Conservation (phyloP, 163 green algal genomes). For the Coccomyxa subellipsoidea region DNA sequence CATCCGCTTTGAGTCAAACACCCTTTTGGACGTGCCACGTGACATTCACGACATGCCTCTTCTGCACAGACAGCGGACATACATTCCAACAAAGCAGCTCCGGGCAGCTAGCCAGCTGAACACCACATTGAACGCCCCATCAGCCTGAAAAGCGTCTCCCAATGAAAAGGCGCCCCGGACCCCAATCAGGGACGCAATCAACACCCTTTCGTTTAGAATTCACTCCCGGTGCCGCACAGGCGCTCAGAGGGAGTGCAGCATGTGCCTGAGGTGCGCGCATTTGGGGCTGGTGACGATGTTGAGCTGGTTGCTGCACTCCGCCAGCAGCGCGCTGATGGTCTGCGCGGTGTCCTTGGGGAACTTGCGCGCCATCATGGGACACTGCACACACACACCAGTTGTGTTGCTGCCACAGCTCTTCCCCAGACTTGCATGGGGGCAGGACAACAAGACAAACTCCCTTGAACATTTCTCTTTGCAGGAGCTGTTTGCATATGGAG, state of each 20-base stretch:
- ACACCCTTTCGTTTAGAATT: too few relatives aligned
- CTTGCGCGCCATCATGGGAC: constrained; percentile 32
- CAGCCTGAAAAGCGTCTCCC: too few relatives aligned
- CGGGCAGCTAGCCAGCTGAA: too few relatives aligned
- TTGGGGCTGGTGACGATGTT: constrained; percentile 4
- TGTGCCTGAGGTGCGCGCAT: not conserved
- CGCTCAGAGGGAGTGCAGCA: not conserved
- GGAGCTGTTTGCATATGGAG: not conserved
- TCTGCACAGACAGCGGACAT: too few relatives aligned
- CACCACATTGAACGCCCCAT: too few relatives aligned
- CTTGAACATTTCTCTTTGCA: not conserved
- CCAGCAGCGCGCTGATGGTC: not conserved
- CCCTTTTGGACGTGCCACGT: too few relatives aligned
- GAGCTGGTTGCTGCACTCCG: constrained; percentile 11
- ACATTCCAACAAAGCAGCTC: too few relatives aligned
- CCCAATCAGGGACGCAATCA: too few relatives aligned
- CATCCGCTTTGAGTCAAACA: too few relatives aligned
- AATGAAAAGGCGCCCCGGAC: too few relatives aligned
- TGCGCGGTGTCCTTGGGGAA: constrained; percentile 5
- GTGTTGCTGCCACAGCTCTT: not conserved
- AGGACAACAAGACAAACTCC: not conserved
- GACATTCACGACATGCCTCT: too few relatives aligned
- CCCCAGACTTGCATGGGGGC: not conserved
- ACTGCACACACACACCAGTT: constrained; percentile 9
- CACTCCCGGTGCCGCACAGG: too few relatives aligned